These are phyloP conservation scores for Candida tallmaniae DNA, from an alignment of 805 yeast genomes.

Conservation along the genomic window DNA sequence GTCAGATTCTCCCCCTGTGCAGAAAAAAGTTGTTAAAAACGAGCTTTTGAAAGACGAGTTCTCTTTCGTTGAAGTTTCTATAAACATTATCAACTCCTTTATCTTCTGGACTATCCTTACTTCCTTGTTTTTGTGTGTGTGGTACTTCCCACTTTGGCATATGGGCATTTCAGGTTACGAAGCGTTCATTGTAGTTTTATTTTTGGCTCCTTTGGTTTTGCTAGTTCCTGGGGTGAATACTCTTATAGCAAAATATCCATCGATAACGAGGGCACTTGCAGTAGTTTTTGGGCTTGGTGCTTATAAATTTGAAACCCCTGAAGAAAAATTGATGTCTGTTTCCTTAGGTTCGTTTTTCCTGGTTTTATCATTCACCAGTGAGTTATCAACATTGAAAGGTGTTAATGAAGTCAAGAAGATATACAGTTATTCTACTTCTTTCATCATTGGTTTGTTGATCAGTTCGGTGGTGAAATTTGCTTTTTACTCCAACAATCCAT, in stretches of 20 bases:
- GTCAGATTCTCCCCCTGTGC: conserved; percentile 1
- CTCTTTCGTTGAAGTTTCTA: conserved; percentile 31
- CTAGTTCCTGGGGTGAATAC: conserved; percentile 35
- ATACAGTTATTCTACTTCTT: conserved; percentile 50
- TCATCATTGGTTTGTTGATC: conserved; percentile 65
- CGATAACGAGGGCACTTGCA: conserved; percentile 48
- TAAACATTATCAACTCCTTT: conserved; percentile 58
- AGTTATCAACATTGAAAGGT: conserved; percentile 34
- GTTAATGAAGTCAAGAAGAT: conserved; percentile 22
- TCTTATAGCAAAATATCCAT: conserved; percentile 43
- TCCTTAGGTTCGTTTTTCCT: conserved; percentile 66
- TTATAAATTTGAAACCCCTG: conserved; percentile 64
- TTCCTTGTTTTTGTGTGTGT: conserved; percentile 76
- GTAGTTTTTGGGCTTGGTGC: conserved; percentile 73
- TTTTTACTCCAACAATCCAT: conserved; percentile 82
- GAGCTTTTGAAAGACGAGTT: conserved; percentile 23
- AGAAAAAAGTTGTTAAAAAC: conserved; percentile 1
- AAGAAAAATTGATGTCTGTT: conserved; percentile 57
- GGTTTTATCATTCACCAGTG: conserved; percentile 53
- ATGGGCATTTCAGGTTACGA: conserved; percentile 98
- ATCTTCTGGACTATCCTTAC: conserved; percentile 84
- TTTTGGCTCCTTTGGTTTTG: conserved; percentile 57
- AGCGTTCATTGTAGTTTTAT: conserved; percentile 50
- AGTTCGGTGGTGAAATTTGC: conserved; percentile 74
- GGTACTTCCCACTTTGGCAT: conserved; percentile 98